Conservation (phyloP, 345 rosid species). For the Acer saccharum region DNA sequence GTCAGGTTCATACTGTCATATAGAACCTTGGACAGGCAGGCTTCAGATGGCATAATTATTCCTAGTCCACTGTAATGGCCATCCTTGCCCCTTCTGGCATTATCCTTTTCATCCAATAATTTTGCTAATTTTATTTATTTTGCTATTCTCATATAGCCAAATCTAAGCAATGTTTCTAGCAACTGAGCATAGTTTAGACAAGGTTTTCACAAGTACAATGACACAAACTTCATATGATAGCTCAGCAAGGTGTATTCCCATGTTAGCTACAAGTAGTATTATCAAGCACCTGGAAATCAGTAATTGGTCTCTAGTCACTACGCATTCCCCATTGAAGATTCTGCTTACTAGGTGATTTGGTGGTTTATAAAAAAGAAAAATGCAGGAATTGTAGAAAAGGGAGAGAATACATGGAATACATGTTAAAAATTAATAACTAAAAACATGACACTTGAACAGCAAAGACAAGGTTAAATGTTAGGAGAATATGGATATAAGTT, state of each 20-base stretch:
- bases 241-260: neutral
- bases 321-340: neutral
- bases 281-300: neutral
- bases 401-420: neutral
- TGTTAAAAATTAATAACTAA: neutral
- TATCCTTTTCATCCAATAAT: neutral
- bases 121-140: neutral
- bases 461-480: neutral
- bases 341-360: neutral
- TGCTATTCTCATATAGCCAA: neutral
- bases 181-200: neutral
- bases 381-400: neutral
- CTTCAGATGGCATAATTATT: neutral
- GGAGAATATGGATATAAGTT: neutral
- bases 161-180: neutral
- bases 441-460: slow-evolving; percentile 12
- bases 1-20: neutral
- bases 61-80: neutral
- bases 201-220: neutral
- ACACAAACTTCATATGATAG: neutral
- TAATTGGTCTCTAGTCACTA: neutral
- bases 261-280: neutral
- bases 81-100: neutral
- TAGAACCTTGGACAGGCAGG: neutral
- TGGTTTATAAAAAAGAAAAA: slow-evolving; percentile 1